These are phyloP conservation scores for Sordariomycetes sp. DNA, from an alignment of 2,329 filamentous ascomycete genomes.

Conservation along the genomic window DNA sequence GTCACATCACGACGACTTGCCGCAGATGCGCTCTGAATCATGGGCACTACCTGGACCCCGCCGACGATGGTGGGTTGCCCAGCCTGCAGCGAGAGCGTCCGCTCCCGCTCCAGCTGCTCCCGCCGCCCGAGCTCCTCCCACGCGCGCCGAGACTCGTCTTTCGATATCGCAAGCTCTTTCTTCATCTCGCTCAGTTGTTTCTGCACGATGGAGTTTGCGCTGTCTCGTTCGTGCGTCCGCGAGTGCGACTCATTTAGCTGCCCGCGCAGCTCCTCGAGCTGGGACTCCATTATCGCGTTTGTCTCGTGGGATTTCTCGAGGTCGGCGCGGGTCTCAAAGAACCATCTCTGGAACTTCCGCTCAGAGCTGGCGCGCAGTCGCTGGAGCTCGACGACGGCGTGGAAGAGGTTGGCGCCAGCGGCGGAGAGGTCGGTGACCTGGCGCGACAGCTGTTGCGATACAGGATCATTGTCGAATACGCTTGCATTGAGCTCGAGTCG, in stretches of 20 bases:
- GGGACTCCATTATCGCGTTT: constrained; percentile 67
- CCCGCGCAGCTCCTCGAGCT: constrained; percentile 64
- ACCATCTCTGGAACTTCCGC: constrained; percentile 97
- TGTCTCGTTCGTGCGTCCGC: constrained; percentile 59
- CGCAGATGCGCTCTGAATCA: constrained; percentile 56
- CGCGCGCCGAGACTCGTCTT: constrained; percentile 86
- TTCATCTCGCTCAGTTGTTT: constrained; percentile 82
- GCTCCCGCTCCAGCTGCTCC: constrained; percentile 86
- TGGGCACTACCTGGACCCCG: constrained; percentile 90
- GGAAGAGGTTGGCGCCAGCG: constrained; percentile 91
- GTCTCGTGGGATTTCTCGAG: constrained; percentile 77
- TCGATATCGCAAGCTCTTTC: constrained; percentile 86
- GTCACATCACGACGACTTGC: constrained; percentile 42
- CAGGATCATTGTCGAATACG: constrained; percentile 69
- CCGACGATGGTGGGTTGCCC: constrained; percentile 84
- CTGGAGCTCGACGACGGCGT: constrained; percentile 93
- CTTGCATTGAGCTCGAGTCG: constrained; percentile 83
- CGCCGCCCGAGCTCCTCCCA: constrained; percentile 94
- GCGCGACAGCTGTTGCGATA: constrained; percentile 79
- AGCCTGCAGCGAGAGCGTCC: constrained; percentile 73
- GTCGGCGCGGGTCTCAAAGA: constrained; percentile 86
- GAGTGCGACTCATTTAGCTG: constrained; percentile 55
- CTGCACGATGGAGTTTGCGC: constrained; percentile 53
- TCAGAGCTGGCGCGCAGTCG: constrained; percentile 89
- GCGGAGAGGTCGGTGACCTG: constrained; percentile 97